These are phyloP conservation scores for Pestalotiopsis fici DNA, from an alignment of 2,329 filamentous ascomycete genomes.

Conservation along the genomic window DNA sequence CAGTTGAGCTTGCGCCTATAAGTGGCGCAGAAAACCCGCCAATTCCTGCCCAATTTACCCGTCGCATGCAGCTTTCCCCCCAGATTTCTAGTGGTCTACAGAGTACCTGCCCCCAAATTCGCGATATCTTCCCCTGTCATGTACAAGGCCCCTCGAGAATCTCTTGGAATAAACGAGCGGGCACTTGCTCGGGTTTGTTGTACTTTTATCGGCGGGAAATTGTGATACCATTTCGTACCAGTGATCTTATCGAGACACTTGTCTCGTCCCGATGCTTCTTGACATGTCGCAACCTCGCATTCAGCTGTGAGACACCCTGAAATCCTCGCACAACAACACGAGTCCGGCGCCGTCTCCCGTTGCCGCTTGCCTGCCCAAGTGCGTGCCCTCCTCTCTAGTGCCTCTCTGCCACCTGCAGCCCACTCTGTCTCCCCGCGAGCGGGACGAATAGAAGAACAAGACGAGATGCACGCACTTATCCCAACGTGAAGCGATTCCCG, in stretches of 20 bases:
- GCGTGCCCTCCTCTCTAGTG: too few species aligned
- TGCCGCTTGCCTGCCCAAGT: background rate
- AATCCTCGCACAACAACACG: background rate
- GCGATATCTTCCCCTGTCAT: background rate
- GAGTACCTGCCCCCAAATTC: background rate
- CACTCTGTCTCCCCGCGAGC: background rate
- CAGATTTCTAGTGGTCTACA: background rate
- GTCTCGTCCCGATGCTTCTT: background rate
- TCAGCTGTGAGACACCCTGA: background rate
- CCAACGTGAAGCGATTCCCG: slow-evolving; percentile 8
- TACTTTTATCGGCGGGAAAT: too few species aligned
- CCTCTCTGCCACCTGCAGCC: background rate
- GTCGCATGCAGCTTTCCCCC: background rate
- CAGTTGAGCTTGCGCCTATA: background rate
- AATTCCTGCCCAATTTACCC: background rate
- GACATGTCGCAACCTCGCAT: background rate
- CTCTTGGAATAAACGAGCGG: background rate
- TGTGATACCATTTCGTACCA: too few species aligned
- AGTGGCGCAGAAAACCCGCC: background rate
- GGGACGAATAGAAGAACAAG: background rate
- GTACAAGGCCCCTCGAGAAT: background rate
- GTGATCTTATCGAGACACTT: background rate
- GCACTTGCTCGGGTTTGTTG: too few species aligned
- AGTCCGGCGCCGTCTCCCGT: background rate
- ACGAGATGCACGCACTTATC: slow-evolving; percentile 3